Conservation (phyloP, 1,139 yeast genomes). For the Blastobotrys serpentis region DNA sequence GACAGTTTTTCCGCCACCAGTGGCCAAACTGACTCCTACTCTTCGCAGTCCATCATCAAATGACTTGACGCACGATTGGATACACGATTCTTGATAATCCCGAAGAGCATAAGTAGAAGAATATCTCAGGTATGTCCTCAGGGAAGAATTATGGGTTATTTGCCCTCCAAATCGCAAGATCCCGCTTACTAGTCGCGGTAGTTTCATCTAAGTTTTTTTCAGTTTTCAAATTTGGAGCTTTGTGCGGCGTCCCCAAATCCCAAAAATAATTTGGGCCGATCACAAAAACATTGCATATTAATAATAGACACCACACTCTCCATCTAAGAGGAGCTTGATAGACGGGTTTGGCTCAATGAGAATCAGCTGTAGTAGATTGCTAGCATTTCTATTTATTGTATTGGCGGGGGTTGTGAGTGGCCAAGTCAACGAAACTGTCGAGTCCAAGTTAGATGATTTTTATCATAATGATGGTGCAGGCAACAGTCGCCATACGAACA, state of each 20-base stretch:
- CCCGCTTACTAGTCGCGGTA: neutral
- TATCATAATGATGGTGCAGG: neutral
- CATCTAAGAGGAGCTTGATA: neutral
- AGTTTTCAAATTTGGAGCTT: neutral
- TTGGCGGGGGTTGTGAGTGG: neutral
- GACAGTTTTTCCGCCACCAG: conserved; percentile 95
- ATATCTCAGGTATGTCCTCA: conserved; percentile 1
- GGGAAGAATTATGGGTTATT: too few relatives aligned
- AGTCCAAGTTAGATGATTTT: conserved; percentile 10
- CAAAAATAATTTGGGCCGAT: too few relatives aligned
- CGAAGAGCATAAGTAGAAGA: conserved; percentile 37
- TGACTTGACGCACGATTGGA: conserved; percentile 53
- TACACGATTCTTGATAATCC: conserved; percentile 73
- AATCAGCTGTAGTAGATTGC: conserved; percentile 1
- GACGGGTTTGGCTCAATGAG: neutral
- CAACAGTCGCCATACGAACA: conserved; percentile 28
- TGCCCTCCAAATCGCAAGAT: neutral
- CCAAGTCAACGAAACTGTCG: conserved; percentile 3
- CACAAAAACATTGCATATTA: too few relatives aligned
- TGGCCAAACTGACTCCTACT: conserved; percentile 83
- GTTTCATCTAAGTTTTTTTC: neutral
- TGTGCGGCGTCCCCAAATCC: neutral
- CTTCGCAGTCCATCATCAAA: conserved; percentile 50
- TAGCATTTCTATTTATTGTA: neutral
- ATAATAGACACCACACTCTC: conserved; percentile 1